Evolutionary conservation across 2,329 filamentous ascomycete species (phyloP), one percentile per base, ranked within the genome.

Genomic region (Akanthomyces uredinophilus): DNA sequence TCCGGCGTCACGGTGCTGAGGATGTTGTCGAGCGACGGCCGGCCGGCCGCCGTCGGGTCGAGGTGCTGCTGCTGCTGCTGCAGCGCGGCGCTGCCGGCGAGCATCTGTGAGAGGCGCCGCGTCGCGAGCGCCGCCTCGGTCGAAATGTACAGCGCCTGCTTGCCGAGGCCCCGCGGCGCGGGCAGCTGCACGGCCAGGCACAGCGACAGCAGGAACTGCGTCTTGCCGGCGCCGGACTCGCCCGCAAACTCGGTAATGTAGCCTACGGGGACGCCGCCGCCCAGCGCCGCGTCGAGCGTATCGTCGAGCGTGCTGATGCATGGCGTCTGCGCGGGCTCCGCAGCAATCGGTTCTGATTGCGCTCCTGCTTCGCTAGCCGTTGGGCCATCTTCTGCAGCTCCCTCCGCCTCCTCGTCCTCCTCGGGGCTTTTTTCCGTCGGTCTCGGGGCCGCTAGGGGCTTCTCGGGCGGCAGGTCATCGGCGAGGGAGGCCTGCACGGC

Each of bases 191-290:
- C 88, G 37, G 93, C 84, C 39, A 98, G 86, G 50, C 96, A 87
- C 32, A 99, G 83, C 24, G 88, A 87, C 32, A 98, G 84, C 32
- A 98, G 87, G 70, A 97, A 86, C 74, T 99, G 95, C 1, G 95
- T 97, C 82, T 99, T 99, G 70, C 94, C 95, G 66, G 88, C 90
- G 68, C 93, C 95, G 66, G 92, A 96, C 79, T 98, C 95, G 63
- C 95, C 95, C 1, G 92, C 90, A 64, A 99, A 83, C 74, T 99
- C 95, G 8, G 91, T 92, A 70, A 99, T 80, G 74, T 89, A 89
- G 52, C 92, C 90, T 2, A 87, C 83, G 1, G 89, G 90, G 61
- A 98, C 83, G 22, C 95, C 95, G 53, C 93, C 94, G 64, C 84
- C 85, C 44, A 98, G 81, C 2, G 75, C 77, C 10, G 72, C 73